Base-by-base conservation (phyloP, 768 basidiomycete genomes). In the Leccinum longicurvipes region DNA sequence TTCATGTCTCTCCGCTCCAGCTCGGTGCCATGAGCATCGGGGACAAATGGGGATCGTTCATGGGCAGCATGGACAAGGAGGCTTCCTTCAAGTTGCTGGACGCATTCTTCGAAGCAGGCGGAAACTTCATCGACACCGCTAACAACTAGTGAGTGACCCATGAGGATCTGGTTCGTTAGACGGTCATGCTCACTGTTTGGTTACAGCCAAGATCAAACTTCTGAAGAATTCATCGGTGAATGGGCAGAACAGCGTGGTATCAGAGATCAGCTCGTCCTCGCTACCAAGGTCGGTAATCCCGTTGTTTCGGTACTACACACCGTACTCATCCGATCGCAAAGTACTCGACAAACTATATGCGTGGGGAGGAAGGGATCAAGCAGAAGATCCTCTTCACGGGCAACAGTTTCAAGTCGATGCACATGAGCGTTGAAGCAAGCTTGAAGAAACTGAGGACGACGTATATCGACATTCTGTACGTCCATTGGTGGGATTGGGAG, bases 21-120 rank as follows among this genome's bases (percentile, higher is more conserved):
- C 74, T 82, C 25, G 79, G 80, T 3, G 79, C 72, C 4, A 77
- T 78, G 78, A 78, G 70, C 65, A 75, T 80, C 31, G 78, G 79
- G 7, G 74, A 79, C 57, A 70, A 75, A 49, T 79, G 78, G 79
- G 62, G 59, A 0, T 19, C 63, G 11, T 44, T 53, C 28, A 59
- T 74, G 73, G 80, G 81, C n/a, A 53, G 63, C 3, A 78, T 79
- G 74, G 57, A 67, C 61, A 80, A 79, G 66, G 70, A 75, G 24
- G 52, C 63, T 10, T 70, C 74, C 1, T 78, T 79, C 63, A 66
- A 75, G 63, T 67, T 82, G 8, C 72, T 82, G 19, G 79, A 82
- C 41, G 74, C 76, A 9, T 79, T 61, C 62, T 73, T 70, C 47
- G 71, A 76, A 11, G 72, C 71, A 0, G 81, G 81, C 14, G 81